Percentiles rank a stretch among this genome's conserved stretches.
Evolutionary conservation across 192 early-diverging fungal genomes (phyloP).

Genomic region (Backusella parvicylindrica): DNA sequence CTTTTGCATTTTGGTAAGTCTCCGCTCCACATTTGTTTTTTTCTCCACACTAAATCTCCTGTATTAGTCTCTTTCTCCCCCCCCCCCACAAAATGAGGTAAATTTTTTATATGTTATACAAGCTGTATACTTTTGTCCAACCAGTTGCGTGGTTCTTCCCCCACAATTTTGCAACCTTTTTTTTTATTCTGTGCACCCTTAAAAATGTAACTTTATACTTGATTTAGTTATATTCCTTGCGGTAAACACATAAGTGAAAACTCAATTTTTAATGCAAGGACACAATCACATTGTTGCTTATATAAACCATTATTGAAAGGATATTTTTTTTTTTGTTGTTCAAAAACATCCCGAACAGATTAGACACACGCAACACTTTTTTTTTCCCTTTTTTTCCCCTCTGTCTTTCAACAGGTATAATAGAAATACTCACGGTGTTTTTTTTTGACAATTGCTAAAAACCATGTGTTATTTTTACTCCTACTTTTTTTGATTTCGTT

Average conservation of each 20-base stretch:
- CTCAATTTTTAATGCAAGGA: not conserved
- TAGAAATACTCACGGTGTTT: not conserved
- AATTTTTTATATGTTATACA: not conserved
- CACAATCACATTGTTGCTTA: not conserved
- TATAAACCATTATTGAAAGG: not conserved
- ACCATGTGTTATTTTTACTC: not conserved
- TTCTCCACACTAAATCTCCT: not conserved
- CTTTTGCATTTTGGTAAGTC: not conserved
- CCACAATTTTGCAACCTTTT: not conserved
- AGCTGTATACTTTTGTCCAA: not conserved
- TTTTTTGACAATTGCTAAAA: not conserved
- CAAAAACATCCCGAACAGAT: not conserved
- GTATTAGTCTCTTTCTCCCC: not conserved
- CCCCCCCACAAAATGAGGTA: not conserved
- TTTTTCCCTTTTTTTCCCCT: not conserved
- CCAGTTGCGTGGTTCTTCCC: not conserved
- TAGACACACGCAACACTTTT: not conserved
- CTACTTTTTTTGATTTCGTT: not conserved
- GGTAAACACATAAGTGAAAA: not conserved
- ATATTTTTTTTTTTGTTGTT: not conserved
- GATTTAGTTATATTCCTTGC: not conserved
- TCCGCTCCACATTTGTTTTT: not conserved
- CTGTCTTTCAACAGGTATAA: not conserved
- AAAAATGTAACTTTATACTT: not conserved
- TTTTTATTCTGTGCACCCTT: not conserved